These are phyloP conservation scores for Puccinia sorghi DNA, from an alignment of 1,284 basidiomycete species.

Conservation along the genomic window DNA sequence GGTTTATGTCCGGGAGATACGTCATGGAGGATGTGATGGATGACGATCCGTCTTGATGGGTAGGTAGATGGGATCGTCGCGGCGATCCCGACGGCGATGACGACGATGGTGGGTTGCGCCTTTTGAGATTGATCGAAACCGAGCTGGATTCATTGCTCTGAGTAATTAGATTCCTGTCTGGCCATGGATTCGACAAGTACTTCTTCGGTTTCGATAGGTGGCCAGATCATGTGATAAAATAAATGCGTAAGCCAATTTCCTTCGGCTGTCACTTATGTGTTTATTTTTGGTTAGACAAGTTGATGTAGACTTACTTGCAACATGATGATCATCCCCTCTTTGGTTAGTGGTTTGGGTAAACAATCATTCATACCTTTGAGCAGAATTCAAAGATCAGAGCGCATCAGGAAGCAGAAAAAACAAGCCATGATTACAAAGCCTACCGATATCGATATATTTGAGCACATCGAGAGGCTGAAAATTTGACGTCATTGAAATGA, in stretches of 20 bases:
- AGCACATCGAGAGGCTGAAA: constrained; percentile 85
- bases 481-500: constrained; percentile 95
- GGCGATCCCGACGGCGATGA: constrained; percentile 6
- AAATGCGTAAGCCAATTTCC: not conserved
- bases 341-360: constrained; percentile 94
- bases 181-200: constrained; percentile 27
- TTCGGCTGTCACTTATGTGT: too few species aligned
- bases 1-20: not conserved
- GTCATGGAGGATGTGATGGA: not conserved
- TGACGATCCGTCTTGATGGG: not conserved
- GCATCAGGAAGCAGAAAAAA: not conserved
- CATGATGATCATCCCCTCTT: constrained; percentile 83
- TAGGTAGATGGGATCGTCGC: not conserved
- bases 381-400: not conserved
- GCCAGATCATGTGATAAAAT: not conserved
- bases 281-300: not conserved
- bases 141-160: not conserved
- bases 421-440: too few species aligned
- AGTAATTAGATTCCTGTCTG: constrained; percentile 5
- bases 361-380: constrained; percentile 86
- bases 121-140: not conserved
- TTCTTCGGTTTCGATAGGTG: constrained; percentile 16
- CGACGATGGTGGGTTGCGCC: not conserved
- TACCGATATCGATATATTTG: constrained; percentile 80
- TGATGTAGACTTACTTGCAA: constrained; percentile 60